Conservation (phyloP, 331 rosid genomes). For the Acacia pycnantha region DNA sequence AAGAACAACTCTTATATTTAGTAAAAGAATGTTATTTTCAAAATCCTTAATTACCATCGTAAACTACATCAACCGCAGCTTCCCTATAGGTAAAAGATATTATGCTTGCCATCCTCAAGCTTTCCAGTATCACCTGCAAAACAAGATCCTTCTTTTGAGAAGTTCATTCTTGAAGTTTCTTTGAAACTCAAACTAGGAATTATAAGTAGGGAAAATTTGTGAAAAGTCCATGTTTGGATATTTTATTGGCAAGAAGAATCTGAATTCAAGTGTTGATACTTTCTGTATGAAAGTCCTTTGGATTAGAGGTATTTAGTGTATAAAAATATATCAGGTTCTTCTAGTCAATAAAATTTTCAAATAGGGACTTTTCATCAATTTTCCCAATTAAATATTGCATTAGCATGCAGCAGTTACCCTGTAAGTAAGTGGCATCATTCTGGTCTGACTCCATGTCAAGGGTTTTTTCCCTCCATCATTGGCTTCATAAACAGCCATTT, state of each 20-base stretch:
- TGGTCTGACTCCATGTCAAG: constrained; percentile 76
- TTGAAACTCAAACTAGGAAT: background rate
- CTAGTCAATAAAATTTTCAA: background rate
- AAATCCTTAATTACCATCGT: constrained; percentile 52
- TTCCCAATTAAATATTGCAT: background rate
- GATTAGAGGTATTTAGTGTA: too few relatives aligned
- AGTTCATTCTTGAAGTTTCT: constrained; percentile 1
- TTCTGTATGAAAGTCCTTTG: too few relatives aligned
- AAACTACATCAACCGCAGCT: constrained; percentile 82
- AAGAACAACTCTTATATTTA: background rate
- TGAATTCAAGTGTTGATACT: too few relatives aligned
- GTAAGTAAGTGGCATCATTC: constrained; percentile 69
- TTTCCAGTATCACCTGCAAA: constrained; percentile 81
- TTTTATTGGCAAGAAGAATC: too few relatives aligned
- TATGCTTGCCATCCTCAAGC: constrained; percentile 87
- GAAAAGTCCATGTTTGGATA: background rate
- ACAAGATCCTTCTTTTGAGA: background rate
- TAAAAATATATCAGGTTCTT: too few relatives aligned
- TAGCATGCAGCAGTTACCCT: constrained; percentile 40
- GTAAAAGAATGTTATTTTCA: background rate
- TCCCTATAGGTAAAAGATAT: constrained; percentile 91
- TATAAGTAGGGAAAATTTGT: background rate
- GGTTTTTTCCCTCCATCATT: constrained; percentile 58
- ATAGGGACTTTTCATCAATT: background rate
- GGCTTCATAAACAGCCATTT: constrained; percentile 55